Evolutionary conservation across 768 basidiomycete genomes (phyloP), one percentile per base, ranked within the genome.

Genomic region (Boletus bicolor): DNA sequence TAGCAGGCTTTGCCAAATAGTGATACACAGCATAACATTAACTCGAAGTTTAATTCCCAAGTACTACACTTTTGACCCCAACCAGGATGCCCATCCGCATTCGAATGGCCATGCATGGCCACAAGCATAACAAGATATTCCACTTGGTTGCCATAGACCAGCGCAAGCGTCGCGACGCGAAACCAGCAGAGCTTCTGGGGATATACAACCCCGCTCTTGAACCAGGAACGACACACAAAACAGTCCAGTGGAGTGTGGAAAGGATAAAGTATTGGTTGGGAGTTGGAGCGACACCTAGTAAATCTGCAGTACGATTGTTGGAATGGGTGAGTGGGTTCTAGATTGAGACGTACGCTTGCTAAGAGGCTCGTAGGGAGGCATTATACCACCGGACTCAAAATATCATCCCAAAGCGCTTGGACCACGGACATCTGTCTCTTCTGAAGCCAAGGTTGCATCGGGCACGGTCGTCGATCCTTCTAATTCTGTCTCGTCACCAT

Each of bases 241-340:
- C 82, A 35, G 77, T 98, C 53, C 82, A 87, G 63, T 98, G 95
- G 94, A 93, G 93, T 71, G 86, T 87, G 26, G 86, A 91, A 63
- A 83, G 96, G 68, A 91, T 98, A 69, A 79, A 80, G 55, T 93
- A 91, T 66, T 98, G 96, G 96, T 72, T 98, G 38, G 79, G 79
- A 35, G 83, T 87, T 17, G 95, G 94, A 0, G 96, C 96, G 35
- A 71, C 81, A 56, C 96, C 96, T 1, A 88, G 84, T 44, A 85
- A 86, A 66, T 78, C 87, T 7, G 91, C 90, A 5, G 82, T 87
- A 39, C 85, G 79, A 63, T 65, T 98, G 60, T 72, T 98, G 65
- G 85, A 89, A 67, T 76, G 86, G 79, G 96, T 93, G 64, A 65
- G 58, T 47, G 10, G 17, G 44, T 38, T 26, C 49, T 38, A n/a